Evolutionary conservation across 2,329 filamentous ascomycete species (phyloP).

Genomic region (Diaporthe aspalathi): DNA sequence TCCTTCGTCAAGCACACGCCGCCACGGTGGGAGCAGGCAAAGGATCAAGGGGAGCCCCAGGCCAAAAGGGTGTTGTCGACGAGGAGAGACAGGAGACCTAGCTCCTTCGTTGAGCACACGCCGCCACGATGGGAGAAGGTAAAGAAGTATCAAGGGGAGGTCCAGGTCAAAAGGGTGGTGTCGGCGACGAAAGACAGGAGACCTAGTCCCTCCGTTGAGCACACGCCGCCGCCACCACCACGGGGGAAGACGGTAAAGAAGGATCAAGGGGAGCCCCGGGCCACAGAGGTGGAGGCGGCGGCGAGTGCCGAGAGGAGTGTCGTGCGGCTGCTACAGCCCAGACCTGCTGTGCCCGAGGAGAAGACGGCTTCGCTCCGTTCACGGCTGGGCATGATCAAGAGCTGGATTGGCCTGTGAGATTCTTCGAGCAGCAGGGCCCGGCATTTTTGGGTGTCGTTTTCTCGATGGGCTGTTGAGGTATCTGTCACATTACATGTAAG

Average conservation of each 20-base stretch:
- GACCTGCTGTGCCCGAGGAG: too few relatives aligned
- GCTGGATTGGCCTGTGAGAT: conserved; percentile 7
- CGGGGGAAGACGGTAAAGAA: too few relatives aligned
- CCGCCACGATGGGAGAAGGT: too few relatives aligned
- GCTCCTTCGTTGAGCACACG: too few relatives aligned
- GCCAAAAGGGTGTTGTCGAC: too few relatives aligned
- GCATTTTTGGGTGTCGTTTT: not conserved
- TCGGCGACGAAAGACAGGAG: too few relatives aligned
- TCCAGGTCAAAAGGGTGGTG: too few relatives aligned
- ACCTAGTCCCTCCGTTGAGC: too few relatives aligned
- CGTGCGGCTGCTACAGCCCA: not conserved
- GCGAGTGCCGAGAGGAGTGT: not conserved
- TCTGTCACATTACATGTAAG: not conserved
- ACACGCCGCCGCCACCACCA: too few relatives aligned
- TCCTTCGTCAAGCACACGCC: too few relatives aligned
- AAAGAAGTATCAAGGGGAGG: not conserved
- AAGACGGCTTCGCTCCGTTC: not conserved
- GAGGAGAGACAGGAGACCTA: too few relatives aligned
- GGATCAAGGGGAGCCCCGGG: not conserved
- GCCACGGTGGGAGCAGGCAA: too few relatives aligned
- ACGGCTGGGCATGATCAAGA: not conserved
- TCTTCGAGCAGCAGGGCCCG: not conserved
- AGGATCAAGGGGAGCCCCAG: not conserved
- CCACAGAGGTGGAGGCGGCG: not conserved
- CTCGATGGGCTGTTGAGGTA: not conserved